phyloP scores from a whole-genome alignment of 257 asterid genomes.

The Schizonepeta tenuifolia region DNA sequence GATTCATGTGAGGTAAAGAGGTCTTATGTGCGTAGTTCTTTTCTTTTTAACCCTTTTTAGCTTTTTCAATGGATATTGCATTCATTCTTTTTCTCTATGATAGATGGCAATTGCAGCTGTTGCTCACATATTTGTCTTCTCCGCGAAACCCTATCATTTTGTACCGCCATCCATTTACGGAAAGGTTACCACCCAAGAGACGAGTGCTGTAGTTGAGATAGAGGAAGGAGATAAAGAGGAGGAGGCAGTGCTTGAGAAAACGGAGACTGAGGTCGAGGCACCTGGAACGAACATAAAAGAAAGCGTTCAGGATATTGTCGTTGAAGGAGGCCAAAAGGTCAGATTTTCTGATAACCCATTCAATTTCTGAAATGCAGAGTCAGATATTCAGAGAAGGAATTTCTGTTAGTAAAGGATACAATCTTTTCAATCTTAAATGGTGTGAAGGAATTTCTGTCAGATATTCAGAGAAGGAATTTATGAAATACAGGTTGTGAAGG shows the following conservation, averaged over 20 bases:
- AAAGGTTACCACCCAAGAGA: conserved; percentile 51
- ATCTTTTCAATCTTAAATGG: too few species aligned
- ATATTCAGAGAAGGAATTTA: too few species aligned
- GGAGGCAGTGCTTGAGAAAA: conserved; percentile 60
- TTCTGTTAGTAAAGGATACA: too few species aligned
- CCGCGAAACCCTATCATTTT: conserved; percentile 72
- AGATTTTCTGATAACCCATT: conserved; percentile 21
- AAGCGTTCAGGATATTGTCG: conserved; percentile 90
- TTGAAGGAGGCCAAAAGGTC: conserved; percentile 95
- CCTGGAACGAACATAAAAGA: conserved; percentile 89
- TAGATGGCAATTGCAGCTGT: conserved; percentile 97
- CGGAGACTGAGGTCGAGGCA: conserved; percentile 69
- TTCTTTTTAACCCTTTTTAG: background rate
- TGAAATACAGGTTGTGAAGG: conserved; percentile 71
- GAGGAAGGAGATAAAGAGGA: conserved; percentile 57
- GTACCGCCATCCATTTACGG: conserved; percentile 49
- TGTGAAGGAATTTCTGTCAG: too few species aligned
- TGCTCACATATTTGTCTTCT: conserved; percentile 90
- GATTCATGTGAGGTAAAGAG: background rate
- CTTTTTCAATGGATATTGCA: background rate
- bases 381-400: background rate
- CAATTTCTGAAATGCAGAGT: background rate
- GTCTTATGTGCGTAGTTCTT: too few species aligned
- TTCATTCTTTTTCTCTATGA: background rate
- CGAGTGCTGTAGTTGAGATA: conserved; percentile 50